Base-by-base conservation (phyloP, 352 stramenopile genomes). In the Phytophthora podocarpi region DNA sequence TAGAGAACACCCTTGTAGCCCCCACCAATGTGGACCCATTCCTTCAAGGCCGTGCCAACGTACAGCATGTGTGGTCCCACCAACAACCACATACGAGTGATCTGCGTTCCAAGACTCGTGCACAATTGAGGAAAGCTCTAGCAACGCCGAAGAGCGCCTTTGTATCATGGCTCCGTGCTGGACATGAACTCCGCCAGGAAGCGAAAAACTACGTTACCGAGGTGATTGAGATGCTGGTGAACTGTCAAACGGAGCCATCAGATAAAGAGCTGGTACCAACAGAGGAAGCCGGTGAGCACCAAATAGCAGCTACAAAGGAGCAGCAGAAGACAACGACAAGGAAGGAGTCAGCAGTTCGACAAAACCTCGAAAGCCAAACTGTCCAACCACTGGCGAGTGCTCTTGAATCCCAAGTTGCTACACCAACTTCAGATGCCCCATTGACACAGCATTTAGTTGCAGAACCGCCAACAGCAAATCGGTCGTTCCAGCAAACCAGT, bases 21-120 rank as follows among this genome's bases (percentile, higher is more conserved):
- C 80, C 93, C 2, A 76, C 87, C n/a, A 97, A 93, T 26, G 90
- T 97, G 3, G 93, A 98, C 51, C 73, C 82, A 16, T 97, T 97
- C 46, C 77, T 98, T 6, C 85, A 97, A 56, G 81, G 87, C n/a
- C 78, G 87, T 12, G 57, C 72, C 2, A 87, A 70, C 3, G 71
- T 89, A 4, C 68, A 88, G 9, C 82, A 93, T 21, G 80, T 82
- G 37, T 93, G 84, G 84, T 93, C 84, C 7, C 84, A 93, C 41
- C 82, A 91, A 48, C 84, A 91, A 37, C 48, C 73, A 5, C 69
- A 80, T 16, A 72, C 70, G 2, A 72, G 72, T 20, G 68, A 83
- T 15, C 47, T 91, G 11, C 67, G 72, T 2, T 59, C 42, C 15
- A 92, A 90, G 48, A 85, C 74, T 1, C 82, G 72, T 15, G 59